Evolutionary conservation across 1,284 basidiomycete species (phyloP), one percentile per base, ranked within the genome.

Genomic region (Ustilago lituana): DNA sequence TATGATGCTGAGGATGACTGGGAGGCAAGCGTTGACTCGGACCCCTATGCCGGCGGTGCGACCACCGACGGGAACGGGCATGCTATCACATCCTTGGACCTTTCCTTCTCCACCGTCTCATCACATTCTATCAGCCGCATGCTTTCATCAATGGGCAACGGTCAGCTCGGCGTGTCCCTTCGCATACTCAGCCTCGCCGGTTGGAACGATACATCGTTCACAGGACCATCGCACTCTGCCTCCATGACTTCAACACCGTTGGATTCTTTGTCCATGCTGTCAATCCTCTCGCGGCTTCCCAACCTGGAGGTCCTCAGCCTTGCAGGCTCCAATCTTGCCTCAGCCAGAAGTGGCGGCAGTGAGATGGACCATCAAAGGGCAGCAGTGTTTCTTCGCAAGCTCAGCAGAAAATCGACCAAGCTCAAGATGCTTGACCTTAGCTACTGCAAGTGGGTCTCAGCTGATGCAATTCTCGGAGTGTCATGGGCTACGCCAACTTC

Each of bases 131-230:
- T 66, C 24, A 24, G 8, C 15, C 49, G 55, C 32, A 38, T 55
- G 33, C 45, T 53, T 12, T 39, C 41, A 2, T 31, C 37, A 8
- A 20, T 20, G 11, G n/a, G 35, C n/a, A 11, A 23, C 9, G 35
- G 27, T 29, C 27, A 29, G 27, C 6, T 14, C 10, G 24, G 51
- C 35, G 10, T 54, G 3, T 50, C 52, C 4, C 61, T 73, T 8
- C 52, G 60, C 7, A 46, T 51, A 38, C 55, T 66, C 33, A 61
- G 55, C 48, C 38, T 73, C 2, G 61, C 70, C n/a, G 62, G 70
- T 20, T 62, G 40, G 35, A 49, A 39, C 24, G 26, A 22, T 26
- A 3, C n/a, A n/a, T n/a, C n/a, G n/a, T n/a, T n/a, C n/a, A n/a
- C n/a, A n/a, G n/a, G n/a, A 26, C 20, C 37, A n/a, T 9, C 33